Evolutionary conservation across 1,284 basidiomycete species (phyloP).

Genomic region (Trichosporon coremiiforme): DNA sequence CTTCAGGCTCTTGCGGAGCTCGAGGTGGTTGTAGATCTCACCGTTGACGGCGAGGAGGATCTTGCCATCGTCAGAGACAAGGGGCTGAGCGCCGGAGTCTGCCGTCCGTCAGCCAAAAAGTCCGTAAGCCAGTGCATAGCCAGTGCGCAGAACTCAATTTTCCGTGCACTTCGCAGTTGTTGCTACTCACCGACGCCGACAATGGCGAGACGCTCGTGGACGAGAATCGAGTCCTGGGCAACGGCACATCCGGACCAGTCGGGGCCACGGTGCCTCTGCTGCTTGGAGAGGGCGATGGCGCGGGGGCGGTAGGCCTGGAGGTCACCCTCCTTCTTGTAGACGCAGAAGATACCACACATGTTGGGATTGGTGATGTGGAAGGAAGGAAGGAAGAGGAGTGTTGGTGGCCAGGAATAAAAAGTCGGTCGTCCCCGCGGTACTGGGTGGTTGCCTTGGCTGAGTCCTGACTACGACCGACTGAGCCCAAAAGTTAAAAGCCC

Average conservation of each 20-base stretch:
- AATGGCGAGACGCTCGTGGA: constrained; percentile 91
- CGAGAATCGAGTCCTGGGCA: constrained; percentile 75
- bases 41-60: constrained; percentile 92
- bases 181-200: constrained; percentile 86
- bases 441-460: background rate
- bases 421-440: constrained; percentile 7
- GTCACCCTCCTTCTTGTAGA: constrained; percentile 74
- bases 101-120: constrained; percentile 22
- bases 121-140: background rate
- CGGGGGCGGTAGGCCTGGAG: constrained; percentile 68
- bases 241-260: constrained; percentile 96
- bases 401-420: constrained; percentile 7
- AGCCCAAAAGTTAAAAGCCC: constrained; percentile 15
- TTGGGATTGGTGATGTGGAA: constrained; percentile 26
- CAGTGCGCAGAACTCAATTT: background rate
- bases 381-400: background rate
- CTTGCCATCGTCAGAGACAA: constrained; percentile 83
- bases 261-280: constrained; percentile 86
- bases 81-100: constrained; percentile 97
- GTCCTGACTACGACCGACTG: background rate
- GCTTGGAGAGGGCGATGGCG: constrained; percentile 83
- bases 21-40: constrained; percentile 97
- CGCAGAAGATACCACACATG: constrained; percentile 90
- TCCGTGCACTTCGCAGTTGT: background rate
- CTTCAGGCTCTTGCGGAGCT: constrained; percentile 72